Evolutionary conservation across 106 monocot genomes (phyloP).

Genomic region (Dendrobium huoshanense): DNA sequence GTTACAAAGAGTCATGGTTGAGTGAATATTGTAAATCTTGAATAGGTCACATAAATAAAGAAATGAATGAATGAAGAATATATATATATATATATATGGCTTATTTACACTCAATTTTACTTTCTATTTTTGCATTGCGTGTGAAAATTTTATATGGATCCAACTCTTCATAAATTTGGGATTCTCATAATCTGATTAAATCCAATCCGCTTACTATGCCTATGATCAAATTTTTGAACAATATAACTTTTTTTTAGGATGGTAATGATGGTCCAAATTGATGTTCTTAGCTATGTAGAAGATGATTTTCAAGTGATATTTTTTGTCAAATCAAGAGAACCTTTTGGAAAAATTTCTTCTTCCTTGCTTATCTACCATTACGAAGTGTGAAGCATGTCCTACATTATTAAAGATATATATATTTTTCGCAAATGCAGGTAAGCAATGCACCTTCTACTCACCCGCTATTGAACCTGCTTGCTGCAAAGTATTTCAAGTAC

Average conservation of each 20-base stretch:
- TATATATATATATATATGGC: no score
- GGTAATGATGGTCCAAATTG: background rate
- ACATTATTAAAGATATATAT: background rate
- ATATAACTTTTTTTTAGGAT: background rate
- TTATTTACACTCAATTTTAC: background rate
- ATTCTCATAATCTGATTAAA: background rate
- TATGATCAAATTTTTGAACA: background rate
- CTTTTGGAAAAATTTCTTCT: background rate
- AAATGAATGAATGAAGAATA: no score
- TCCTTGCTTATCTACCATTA: background rate
- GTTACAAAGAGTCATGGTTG: no score
- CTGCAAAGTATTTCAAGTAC: constrained; percentile 62
- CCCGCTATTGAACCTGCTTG: constrained; percentile 39
- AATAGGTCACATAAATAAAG: no score
- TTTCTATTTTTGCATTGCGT: background rate
- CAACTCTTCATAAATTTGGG: background rate
- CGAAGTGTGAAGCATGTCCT: background rate
- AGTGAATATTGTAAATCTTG: no score
- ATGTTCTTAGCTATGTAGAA: background rate
- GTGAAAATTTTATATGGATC: background rate
- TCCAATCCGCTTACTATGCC: background rate
- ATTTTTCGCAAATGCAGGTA: constrained; percentile 36
- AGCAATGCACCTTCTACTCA: constrained; percentile 32
- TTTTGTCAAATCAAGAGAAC: background rate
- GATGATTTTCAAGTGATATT: background rate